Evolutionary conservation across 345 rosid species (phyloP).

Genomic region (Syzygium aqueum): DNA sequence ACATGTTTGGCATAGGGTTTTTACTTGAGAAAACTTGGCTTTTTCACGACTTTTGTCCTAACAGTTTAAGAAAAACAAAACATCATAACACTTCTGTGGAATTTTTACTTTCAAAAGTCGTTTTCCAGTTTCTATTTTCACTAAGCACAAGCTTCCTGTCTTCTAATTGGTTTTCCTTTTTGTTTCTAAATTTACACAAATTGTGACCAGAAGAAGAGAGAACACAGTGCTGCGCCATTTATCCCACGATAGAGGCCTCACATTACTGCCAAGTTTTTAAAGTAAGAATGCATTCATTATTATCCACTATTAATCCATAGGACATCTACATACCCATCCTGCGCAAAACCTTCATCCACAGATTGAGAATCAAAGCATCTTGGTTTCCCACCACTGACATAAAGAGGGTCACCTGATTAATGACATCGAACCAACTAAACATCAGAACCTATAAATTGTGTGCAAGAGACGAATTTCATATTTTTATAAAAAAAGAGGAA

Average conservation of each 20-base stretch:
- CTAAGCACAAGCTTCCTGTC: too few species aligned
- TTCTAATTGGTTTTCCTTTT: neutral
- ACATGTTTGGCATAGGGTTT: neutral
- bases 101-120: neutral
- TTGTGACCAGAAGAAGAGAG: neutral
- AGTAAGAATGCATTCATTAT: neutral
- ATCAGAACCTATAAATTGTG: neutral
- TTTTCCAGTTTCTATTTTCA: neutral
- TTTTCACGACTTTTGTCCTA: neutral
- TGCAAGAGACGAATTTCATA: neutral
- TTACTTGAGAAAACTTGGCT: neutral
- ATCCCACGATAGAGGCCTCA: neutral
- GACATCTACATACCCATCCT: conserved; percentile 52
- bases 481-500: neutral
- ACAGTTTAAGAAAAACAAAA: neutral
- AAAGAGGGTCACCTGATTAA: conserved; percentile 70
- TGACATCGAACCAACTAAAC: neutral
- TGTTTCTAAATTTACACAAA: neutral
- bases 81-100: neutral
- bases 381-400: conserved; percentile 64
- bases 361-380: conserved; percentile 32
- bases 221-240: neutral
- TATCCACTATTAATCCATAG: neutral
- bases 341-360: conserved; percentile 40
- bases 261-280: neutral